Evolutionary conservation across 768 basidiomycete species (phyloP).

Genomic region (Lactifluus volemus): DNA sequence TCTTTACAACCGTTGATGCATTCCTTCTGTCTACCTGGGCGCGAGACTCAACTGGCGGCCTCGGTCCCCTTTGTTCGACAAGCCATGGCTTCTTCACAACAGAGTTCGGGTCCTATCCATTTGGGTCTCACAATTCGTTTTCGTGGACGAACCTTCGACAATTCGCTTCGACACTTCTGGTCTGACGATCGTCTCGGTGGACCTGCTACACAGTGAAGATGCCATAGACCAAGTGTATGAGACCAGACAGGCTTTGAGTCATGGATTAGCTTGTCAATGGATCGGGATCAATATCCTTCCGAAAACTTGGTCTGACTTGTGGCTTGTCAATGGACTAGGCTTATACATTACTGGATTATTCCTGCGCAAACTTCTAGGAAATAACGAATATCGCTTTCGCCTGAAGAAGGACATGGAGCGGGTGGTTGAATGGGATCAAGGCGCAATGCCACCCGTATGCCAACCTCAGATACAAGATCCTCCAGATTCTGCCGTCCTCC

Average conservation of each 20-base stretch:
- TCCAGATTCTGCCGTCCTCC: constrained; percentile 66
- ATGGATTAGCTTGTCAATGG: constrained; percentile 94
- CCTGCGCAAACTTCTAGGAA: constrained; percentile 80
- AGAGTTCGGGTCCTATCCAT: constrained; percentile 94
- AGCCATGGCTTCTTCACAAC: constrained; percentile 90
- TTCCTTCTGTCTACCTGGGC: constrained; percentile 88
- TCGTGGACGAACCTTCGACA: constrained; percentile 81
- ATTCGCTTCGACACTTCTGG: constrained; percentile 83
- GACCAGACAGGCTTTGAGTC: constrained; percentile 75
- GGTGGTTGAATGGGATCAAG: constrained; percentile 79
- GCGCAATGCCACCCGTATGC: constrained; percentile 87
- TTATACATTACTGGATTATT: constrained; percentile 87
- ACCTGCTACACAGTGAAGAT: constrained; percentile 79
- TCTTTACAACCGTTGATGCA: constrained; percentile 71
- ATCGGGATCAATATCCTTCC: constrained; percentile 93
- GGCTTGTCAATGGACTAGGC: constrained; percentile 94
- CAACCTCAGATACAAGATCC: constrained; percentile 81
- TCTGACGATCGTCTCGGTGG: constrained; percentile 66
- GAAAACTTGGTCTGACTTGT: constrained; percentile 87
- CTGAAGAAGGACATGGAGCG: constrained; percentile 96
- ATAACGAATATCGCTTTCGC: constrained; percentile 93
- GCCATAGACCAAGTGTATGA: constrained; percentile 92
- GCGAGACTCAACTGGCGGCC: constrained; percentile 58
- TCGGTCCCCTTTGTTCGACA: constrained; percentile 73
- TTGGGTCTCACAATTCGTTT: constrained; percentile 91